phyloP scores from a whole-genome alignment of 2,329 filamentous ascomycete species.

The Claviceps lovelessii region DNA sequence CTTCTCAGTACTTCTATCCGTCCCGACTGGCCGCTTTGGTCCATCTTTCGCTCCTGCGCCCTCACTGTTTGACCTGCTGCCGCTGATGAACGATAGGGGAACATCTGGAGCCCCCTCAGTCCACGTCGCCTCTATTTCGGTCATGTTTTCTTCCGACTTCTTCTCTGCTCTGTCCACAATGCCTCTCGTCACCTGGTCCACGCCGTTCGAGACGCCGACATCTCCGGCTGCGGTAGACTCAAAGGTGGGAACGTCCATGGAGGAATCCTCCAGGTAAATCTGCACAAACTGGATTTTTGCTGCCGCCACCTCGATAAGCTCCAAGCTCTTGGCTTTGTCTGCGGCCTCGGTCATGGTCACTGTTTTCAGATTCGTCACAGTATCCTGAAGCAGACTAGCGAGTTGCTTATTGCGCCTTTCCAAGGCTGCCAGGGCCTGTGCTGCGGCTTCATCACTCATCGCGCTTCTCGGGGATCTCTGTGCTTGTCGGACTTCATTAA shows the following conservation, averaged over 20 bases:
- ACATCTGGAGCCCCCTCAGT: not conserved
- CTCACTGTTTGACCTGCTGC: not conserved
- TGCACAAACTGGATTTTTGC: slow-evolving; percentile 53
- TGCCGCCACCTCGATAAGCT: slow-evolving; percentile 42
- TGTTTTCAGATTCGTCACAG: slow-evolving; percentile 47
- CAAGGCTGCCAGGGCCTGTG: slow-evolving; percentile 32
- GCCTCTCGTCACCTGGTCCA: not conserved
- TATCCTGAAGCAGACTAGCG: slow-evolving; percentile 53
- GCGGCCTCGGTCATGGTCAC: slow-evolving; percentile 37
- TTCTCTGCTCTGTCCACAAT: not conserved
- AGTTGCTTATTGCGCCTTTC: slow-evolving; percentile 54
- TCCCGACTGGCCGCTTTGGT: not conserved
- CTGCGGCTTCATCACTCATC: slow-evolving; percentile 20
- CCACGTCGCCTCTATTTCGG: not conserved
- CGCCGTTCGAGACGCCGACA: not conserved
- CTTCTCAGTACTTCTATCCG: not conserved
- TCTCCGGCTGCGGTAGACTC: not conserved
- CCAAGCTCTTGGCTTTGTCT: slow-evolving; percentile 33
- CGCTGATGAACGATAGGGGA: not conserved
- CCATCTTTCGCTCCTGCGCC: not conserved
- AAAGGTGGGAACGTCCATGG: slow-evolving; percentile 30
- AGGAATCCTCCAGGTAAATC: slow-evolving; percentile 44
- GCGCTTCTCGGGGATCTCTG: slow-evolving; percentile 23
- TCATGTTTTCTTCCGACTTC: not conserved
- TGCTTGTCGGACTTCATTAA: slow-evolving; percentile 41